phyloP scores from a whole-genome alignment of 176 grass and related monocot species.

The Cenchrus americanus region DNA sequence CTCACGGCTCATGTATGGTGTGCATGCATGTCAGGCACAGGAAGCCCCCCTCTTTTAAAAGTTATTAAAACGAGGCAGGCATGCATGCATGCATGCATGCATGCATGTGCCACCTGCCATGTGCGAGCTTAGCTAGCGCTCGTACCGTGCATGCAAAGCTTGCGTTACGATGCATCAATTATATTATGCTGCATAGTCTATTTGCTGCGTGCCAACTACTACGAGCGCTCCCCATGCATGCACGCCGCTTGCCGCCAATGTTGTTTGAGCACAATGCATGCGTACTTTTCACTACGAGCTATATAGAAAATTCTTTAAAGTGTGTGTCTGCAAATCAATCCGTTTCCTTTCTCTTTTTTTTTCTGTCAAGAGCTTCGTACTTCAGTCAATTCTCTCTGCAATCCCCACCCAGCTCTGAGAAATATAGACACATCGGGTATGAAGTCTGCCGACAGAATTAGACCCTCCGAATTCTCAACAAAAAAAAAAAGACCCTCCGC shows the following conservation, averaged over 20 bases:
- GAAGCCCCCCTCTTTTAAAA: too few species aligned
- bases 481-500: not conserved
- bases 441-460: not conserved
- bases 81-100: conserved; percentile 27
- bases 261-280: too few species aligned
- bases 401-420: too few species aligned
- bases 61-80: conserved; percentile 8
- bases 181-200: not conserved
- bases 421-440: not conserved
- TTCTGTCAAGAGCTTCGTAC: too few species aligned
- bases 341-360: too few species aligned
- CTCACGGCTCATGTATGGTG: not conserved
- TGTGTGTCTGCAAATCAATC: too few species aligned
- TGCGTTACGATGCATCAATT: not conserved
- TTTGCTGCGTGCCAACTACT: not conserved
- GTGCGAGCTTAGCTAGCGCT: not conserved
- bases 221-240: not conserved
- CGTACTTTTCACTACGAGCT: too few species aligned
- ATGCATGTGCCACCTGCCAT: conserved; percentile 50
- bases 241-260: too few species aligned
- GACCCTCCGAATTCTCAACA: not conserved
- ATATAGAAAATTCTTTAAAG: too few species aligned
- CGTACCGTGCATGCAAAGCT: not conserved
- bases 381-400: too few species aligned
- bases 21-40: conserved; percentile 17